These are phyloP conservation scores for Cadophora sp. DNA, from an alignment of 2,329 filamentous ascomycete genomes.

Conservation along the genomic window DNA sequence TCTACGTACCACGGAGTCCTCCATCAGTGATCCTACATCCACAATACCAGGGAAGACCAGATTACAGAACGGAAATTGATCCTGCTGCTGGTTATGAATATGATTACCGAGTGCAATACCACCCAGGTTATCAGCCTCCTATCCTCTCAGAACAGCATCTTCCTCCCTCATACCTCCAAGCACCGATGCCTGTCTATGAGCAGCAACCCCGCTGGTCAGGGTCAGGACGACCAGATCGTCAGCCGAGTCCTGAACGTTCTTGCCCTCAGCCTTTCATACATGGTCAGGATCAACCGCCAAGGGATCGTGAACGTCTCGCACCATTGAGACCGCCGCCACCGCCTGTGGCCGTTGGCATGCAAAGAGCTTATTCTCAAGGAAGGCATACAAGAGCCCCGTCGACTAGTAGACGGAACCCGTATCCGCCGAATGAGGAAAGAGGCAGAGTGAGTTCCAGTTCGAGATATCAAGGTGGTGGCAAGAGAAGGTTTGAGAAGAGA, in stretches of 20 bases:
- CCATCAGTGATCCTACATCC: not conserved
- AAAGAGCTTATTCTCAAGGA: not conserved
- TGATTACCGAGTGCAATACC: not conserved
- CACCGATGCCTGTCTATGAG: slow-evolving; percentile 1
- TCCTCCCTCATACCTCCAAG: not conserved
- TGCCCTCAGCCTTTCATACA: not conserved
- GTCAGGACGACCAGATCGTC: not conserved
- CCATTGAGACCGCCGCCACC: not conserved
- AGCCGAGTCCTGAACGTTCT: slow-evolving; percentile 10
- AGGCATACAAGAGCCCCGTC: slow-evolving; percentile 5
- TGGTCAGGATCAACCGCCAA: not conserved
- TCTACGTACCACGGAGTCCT: slow-evolving; percentile 18
- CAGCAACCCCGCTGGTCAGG: slow-evolving; percentile 7
- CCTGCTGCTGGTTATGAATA: not conserved
- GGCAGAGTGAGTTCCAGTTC: not conserved
- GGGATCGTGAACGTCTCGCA: slow-evolving; percentile 9
- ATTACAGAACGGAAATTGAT: not conserved
- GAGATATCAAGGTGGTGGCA: not conserved
- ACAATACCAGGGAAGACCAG: not conserved
- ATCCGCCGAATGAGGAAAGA: not conserved
- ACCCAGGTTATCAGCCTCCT: not conserved
- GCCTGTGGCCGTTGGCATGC: not conserved
- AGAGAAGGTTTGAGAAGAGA: slow-evolving; percentile 10
- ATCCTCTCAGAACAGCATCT: not conserved
- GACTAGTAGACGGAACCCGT: slow-evolving; percentile 6